Conservation (phyloP, 176 grass and related monocot species). For the Musa beccarii region DNA sequence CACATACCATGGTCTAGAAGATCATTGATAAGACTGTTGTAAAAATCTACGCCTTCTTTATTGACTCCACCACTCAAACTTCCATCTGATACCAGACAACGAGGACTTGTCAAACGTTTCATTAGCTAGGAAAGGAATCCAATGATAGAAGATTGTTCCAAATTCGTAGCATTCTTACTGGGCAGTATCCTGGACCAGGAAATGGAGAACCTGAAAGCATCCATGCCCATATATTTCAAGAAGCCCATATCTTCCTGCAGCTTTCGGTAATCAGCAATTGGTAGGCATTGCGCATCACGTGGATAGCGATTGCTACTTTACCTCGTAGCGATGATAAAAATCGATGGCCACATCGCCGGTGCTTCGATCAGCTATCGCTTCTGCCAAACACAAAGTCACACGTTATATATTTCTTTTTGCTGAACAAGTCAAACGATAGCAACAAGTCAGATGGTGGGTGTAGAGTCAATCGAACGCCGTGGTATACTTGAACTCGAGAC, state of each 20-base stretch:
- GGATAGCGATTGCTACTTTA: background rate
- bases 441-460: too few relatives aligned
- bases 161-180: background rate
- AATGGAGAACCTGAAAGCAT: conserved; percentile 19
- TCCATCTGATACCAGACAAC: conserved; percentile 28
- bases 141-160: background rate
- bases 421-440: background rate
- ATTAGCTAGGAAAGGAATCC: background rate
- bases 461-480: too few relatives aligned
- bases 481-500: too few relatives aligned
- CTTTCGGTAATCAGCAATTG: too few relatives aligned
- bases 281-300: too few relatives aligned
- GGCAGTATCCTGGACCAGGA: conserved; percentile 18
- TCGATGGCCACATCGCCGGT: conserved; percentile 9
- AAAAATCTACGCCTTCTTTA: conserved; percentile 48
- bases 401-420: background rate
- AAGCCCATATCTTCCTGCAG: background rate
- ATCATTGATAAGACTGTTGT: conserved; percentile 66
- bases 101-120: background rate
- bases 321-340: conserved; percentile 19
- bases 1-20: conserved; percentile 27
- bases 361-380: background rate
- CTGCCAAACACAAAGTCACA: background rate
- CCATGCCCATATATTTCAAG: conserved; percentile 7
- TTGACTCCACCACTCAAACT: conserved; percentile 53